These are phyloP conservation scores for Chamaecrista fasciculata DNA, from an alignment of 306 rosid species.

Conservation along the genomic window DNA sequence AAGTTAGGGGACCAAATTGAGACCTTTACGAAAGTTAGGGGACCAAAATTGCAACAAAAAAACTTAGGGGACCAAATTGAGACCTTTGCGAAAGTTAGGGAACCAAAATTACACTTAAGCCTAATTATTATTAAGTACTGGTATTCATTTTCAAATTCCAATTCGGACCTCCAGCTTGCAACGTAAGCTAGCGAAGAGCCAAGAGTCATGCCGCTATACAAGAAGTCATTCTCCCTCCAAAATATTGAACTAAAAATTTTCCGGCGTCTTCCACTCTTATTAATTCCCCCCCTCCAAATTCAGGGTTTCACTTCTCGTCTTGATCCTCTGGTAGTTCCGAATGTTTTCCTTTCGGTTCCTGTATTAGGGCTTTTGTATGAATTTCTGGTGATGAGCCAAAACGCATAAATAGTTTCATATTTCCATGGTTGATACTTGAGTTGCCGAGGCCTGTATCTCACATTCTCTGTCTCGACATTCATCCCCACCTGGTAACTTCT, in stretches of 20 bases:
- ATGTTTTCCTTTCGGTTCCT: not conserved
- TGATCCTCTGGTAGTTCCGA: not conserved
- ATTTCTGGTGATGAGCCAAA: not conserved
- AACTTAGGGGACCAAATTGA: no score
- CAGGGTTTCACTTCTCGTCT: conserved; percentile 1
- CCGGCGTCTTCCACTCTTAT: conserved; percentile 11
- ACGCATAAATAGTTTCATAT: not conserved
- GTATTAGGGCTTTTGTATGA: conserved; percentile 29
- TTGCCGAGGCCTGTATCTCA: conserved; percentile 6
- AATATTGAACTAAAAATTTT: not conserved
- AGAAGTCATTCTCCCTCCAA: conserved; percentile 39
- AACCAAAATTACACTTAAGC: no score
- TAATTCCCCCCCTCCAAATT: conserved; percentile 18
- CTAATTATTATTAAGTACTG: no score
- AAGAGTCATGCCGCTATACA: not conserved
- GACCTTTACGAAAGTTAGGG: no score
- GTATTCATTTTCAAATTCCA: not conserved
- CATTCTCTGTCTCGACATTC: conserved; percentile 36
- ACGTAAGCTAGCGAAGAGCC: no score
- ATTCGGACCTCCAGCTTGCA: no score
- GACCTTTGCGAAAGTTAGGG: no score
- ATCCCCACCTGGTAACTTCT: conserved; percentile 31
- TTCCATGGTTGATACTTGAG: conserved; percentile 33
- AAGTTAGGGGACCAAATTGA: no score
- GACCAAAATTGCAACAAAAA: no score